phyloP scores from a whole-genome alignment of 2,329 filamentous ascomycete genomes.

The Paraphoma chrysanthemicola region DNA sequence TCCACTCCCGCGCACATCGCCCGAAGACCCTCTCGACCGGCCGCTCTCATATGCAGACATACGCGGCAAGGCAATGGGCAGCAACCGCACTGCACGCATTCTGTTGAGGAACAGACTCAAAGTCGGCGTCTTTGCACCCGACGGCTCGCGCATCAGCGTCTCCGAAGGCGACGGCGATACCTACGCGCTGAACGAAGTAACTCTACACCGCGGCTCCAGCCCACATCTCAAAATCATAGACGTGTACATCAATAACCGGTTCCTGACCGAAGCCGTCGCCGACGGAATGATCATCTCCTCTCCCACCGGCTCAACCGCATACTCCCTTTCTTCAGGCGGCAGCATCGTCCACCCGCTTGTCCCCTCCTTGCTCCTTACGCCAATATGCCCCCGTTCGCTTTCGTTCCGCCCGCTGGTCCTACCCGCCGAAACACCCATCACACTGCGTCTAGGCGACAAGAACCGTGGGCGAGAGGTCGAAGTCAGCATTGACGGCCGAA shows the following conservation, averaged over 20 bases:
- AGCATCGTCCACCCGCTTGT: constrained; percentile 95
- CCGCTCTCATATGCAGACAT: constrained; percentile 69
- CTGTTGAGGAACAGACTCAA: constrained; percentile 86
- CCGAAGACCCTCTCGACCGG: constrained; percentile 41
- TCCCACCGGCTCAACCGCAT: constrained; percentile 93
- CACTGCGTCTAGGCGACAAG: constrained; percentile 75
- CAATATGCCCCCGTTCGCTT: constrained; percentile 90
- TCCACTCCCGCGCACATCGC: constrained; percentile 75
- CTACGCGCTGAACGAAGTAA: constrained; percentile 91
- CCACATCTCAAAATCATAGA: constrained; percentile 92
- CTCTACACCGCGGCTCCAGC: constrained; percentile 87
- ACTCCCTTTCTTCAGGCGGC: constrained; percentile 90
- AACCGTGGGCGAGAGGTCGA: constrained; percentile 58
- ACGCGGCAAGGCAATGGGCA: constrained; percentile 82
- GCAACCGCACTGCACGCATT: constrained; percentile 76
- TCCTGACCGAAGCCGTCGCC: constrained; percentile 90
- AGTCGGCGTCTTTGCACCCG: constrained; percentile 79
- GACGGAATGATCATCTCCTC: constrained; percentile 95
- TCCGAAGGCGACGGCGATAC: constrained; percentile 49
- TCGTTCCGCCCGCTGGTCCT: constrained; percentile 92
- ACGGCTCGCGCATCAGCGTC: constrained; percentile 60
- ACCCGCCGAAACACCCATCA: constrained; percentile 83
- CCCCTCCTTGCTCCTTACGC: constrained; percentile 85
- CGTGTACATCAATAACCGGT: constrained; percentile 86
- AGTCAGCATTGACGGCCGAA: constrained; percentile 58